These are phyloP conservation scores for Neurospora sp. DNA, from an alignment of 495 filamentous ascomycete species.

Conservation along the genomic window DNA sequence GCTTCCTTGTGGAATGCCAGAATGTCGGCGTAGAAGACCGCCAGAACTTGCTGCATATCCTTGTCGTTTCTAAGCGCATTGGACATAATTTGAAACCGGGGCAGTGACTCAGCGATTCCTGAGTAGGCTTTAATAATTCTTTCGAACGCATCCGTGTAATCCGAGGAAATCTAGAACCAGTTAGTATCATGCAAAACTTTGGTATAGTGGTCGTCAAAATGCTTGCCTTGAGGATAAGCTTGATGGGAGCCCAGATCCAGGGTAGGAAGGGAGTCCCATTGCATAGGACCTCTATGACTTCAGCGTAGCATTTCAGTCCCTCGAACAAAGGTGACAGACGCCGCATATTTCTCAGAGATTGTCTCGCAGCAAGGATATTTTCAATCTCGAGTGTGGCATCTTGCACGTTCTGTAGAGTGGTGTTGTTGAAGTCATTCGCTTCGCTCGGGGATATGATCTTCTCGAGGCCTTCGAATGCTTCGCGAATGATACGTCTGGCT, in stretches of 20 bases:
- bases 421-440: constrained; percentile 14
- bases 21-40: constrained; percentile 33
- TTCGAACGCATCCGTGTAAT: constrained; percentile 28
- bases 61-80: constrained; percentile 17
- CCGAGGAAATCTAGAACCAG: constrained; percentile 17
- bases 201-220: background rate
- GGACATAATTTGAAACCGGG: constrained; percentile 25
- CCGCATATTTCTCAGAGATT: constrained; percentile 28
- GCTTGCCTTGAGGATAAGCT: constrained; percentile 28
- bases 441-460: constrained; percentile 20
- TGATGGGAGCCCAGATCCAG: constrained; percentile 39
- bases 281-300: constrained; percentile 30
- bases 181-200: background rate
- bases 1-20: constrained; percentile 34
- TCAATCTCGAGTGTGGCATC: constrained; percentile 27
- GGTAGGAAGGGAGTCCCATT: constrained; percentile 36
- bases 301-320: constrained; percentile 30
- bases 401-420: constrained; percentile 26
- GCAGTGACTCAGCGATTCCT: constrained; percentile 27
- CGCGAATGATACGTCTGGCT: constrained; percentile 6
- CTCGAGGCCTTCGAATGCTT: constrained; percentile 24
- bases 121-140: constrained; percentile 30
- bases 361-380: constrained; percentile 22
- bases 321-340: constrained; percentile 29
- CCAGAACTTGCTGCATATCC: constrained; percentile 29